These are phyloP conservation scores for Tolypocladium ovalisporum DNA, from an alignment of 2,329 filamentous ascomycete species.

Conservation along the genomic window DNA sequence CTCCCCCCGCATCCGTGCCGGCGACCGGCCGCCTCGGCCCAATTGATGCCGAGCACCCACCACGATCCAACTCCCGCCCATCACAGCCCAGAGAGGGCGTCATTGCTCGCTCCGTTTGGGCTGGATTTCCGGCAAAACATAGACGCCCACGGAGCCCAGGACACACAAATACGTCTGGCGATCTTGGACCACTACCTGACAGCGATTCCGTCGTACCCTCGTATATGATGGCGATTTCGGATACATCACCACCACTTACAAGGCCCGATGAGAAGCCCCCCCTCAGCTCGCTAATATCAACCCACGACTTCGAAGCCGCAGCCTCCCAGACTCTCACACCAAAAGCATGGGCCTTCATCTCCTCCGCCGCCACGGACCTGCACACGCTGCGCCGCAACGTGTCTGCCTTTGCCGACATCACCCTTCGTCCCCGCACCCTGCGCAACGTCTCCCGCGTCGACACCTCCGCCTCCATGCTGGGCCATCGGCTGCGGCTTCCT, in stretches of 20 bases:
- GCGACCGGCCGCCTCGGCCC: not conserved
- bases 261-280: conserved; percentile 1
- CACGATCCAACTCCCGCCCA: not conserved
- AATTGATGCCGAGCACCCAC: not conserved
- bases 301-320: conserved; percentile 46
- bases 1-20: not conserved
- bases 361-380: conserved; percentile 52
- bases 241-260: not conserved
- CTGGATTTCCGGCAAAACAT: not conserved
- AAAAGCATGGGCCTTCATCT: conserved; percentile 62
- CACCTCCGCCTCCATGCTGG: conserved; percentile 43
- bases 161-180: not conserved
- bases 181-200: not conserved
- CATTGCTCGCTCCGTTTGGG: not conserved
- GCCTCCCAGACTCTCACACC: conserved; percentile 43
- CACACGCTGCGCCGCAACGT: conserved; percentile 46
- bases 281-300: conserved; percentile 13
- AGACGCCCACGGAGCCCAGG: not conserved
- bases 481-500: conserved; percentile 38
- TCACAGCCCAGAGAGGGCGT: not conserved
- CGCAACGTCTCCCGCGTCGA: conserved; percentile 42
- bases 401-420: conserved; percentile 41
- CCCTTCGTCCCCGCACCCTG: conserved; percentile 47
- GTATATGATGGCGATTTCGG: not conserved
- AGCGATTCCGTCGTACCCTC: not conserved